Evolutionary conservation across 129 eudicot species (phyloP), one percentile per base, ranked within the genome.

Genomic region (Arctium lappa): DNA sequence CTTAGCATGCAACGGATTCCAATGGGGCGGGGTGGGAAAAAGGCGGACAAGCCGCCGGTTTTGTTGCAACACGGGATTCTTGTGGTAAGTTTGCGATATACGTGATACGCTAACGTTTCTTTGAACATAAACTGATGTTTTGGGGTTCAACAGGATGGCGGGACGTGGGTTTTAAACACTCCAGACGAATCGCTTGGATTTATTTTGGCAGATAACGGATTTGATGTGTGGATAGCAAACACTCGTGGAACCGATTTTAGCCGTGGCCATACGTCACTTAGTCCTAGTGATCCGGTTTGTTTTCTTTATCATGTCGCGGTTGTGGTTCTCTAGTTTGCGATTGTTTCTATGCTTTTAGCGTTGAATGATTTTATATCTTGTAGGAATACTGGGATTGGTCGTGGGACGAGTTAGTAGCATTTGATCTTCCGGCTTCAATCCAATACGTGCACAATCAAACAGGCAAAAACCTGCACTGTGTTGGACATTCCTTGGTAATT

Each of bases 371-470:
- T 4, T 76, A 30, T 73, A 5, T 15, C 70, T 79, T 38, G 44
- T 60, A 95, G 99, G 94, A 89, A 1, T 95, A 91, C 72, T 95
- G 97, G 99, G 89, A 93, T 38, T 95, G 99, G 99, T 91, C 99
- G 3, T 95, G 99, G 99, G 99, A 95, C 39, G 98, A 95, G 80
- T 79, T 95, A 77, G 97, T 82, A 33, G 89, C 90, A 4, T 90
- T 87, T 82, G 99, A 93, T 83, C 88, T 93, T 48, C 97, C 97
- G 4, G 89, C 97, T 37, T 40, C 79, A 2, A 56, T 90, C 81
- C 75, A 90, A 18, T 90, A 56, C 71, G 94, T 95, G 66, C 85
- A 82, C 18, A 77, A 81, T 68, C 92, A 91, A 83, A 88, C 99
- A 2, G 97, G 94, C 63, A 89, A 93, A 86, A 90, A 87, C 30